A percentile compares a stretch with the other conserved stretches of the same genome.
These are phyloP conservation scores for Quercus engelmannii DNA, from an alignment of 306 rosid genomes.

Conservation along the genomic window DNA sequence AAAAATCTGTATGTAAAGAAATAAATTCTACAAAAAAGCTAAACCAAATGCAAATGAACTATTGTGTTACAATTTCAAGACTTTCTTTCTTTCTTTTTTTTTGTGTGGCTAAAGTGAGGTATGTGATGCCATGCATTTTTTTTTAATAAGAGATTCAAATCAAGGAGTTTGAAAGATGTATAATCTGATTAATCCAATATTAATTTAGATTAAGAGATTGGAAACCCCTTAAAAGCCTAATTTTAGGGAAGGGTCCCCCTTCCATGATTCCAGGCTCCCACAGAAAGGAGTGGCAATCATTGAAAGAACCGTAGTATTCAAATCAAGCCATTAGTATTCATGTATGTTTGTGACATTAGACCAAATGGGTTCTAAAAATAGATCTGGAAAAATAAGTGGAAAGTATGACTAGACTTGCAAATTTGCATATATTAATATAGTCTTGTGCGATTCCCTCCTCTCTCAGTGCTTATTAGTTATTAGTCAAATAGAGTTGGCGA, in stretches of 20 bases:
- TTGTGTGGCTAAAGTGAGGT: neutral
- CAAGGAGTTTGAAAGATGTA: conserved; percentile 40
- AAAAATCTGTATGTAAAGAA: no score
- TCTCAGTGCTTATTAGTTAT: conserved; percentile 22
- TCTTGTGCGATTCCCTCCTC: conserved; percentile 10
- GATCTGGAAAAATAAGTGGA: conserved; percentile 20
- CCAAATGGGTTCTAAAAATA: conserved; percentile 1
- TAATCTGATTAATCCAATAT: conserved; percentile 39
- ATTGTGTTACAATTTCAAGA: neutral
- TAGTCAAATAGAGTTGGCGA: conserved; percentile 47
- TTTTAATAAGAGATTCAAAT: conserved; percentile 24
- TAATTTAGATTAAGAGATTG: conserved; percentile 23
- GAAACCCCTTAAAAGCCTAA: conserved; percentile 39
- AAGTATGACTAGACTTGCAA: conserved; percentile 19
- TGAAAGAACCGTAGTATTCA: conserved; percentile 43
- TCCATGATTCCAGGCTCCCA: conserved; percentile 33
- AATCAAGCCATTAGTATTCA: conserved; percentile 18
- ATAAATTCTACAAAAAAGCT: no score
- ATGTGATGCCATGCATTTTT: conserved; percentile 19
- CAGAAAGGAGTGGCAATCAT: conserved; percentile 60
- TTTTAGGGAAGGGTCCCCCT: conserved; percentile 48
- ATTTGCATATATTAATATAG: neutral
- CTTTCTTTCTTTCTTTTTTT: neutral
- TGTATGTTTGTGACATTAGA: conserved; percentile 5
- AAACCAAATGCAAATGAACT: neutral